Base-by-base conservation (phyloP, 139 green algal species). In the Auxenochlorella pyrenoidosa region DNA sequence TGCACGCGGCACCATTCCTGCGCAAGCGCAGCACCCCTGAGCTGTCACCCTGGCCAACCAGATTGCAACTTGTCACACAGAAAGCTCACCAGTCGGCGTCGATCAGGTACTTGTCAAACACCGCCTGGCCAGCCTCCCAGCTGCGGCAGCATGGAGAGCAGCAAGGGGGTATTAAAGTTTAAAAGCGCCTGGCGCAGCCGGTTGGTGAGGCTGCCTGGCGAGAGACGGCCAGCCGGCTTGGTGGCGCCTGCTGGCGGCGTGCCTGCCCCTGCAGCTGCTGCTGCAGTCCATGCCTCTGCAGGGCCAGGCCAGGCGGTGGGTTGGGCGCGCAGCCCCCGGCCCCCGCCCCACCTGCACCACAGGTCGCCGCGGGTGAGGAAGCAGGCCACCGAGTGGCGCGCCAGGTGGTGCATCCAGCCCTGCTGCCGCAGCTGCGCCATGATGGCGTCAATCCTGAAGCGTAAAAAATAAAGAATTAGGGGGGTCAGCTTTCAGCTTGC, bases 301-400 rank as follows among this genome's bases (percentile, higher is more conserved):
- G 6, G 8, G 12, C n/a, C n/a, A n/a, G n/a, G n/a, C n/a, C n/a
- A n/a, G n/a, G n/a, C n/a, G n/a, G n/a, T n/a, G n/a, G n/a, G n/a
- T n/a, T n/a, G n/a, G n/a, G n/a, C n/a, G n/a, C n/a, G n/a, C n/a
- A n/a, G n/a, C n/a, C n/a, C 72, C 13, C 36, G 78, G 41, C 43
- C 26, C 38, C 58, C 47, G 90, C 97, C 95, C 96, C 96, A 99
- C 89, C 87, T 90, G 77, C 88, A 91, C 58, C 79, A 91, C 47
- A 92, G 81, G 75, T 92, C 96, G 10, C 97, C 97, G 0, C 97
- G 91, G 0, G 97, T 99, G 32, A 99, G 93, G 90, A 99, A 99
- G 92, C 97, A 99, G 5, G 97, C 97, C 36, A 99, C 95, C 51
- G 85, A 90, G 90, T 99, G 96, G 8, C 96, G 91, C 24, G 95